Evolutionary conservation across 2,329 filamentous ascomycete species (phyloP).

Genomic region (Colletotrichum sidae): DNA sequence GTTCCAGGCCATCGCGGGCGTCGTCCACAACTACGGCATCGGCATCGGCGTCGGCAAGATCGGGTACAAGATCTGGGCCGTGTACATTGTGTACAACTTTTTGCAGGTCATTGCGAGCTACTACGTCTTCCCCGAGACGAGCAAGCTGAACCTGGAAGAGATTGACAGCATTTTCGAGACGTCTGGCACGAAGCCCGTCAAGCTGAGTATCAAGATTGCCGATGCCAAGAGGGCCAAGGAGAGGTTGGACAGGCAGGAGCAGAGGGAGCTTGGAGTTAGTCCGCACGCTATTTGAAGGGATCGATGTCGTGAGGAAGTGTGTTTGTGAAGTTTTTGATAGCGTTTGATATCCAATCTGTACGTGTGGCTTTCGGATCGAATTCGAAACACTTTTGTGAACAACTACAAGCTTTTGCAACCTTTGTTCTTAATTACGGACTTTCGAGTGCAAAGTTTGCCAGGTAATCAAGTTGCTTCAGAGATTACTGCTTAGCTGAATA

Average conservation of each 20-base stretch:
- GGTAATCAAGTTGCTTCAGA: too few species aligned
- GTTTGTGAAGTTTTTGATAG: neutral
- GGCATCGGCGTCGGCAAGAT: constrained; percentile 58
- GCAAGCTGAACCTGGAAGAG: constrained; percentile 62
- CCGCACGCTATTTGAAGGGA: neutral
- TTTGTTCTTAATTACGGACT: too few species aligned
- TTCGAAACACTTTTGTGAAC: too few species aligned
- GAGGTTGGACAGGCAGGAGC: constrained; percentile 22
- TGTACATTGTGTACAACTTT: constrained; percentile 62
- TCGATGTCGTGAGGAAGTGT: neutral
- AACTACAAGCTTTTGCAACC: too few species aligned
- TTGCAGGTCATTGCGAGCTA: constrained; percentile 59
- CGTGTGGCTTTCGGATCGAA: too few species aligned
- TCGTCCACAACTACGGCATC: constrained; percentile 59
- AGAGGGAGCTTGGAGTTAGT: constrained; percentile 3
- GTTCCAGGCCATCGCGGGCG: constrained; percentile 56
- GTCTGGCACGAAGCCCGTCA: constrained; percentile 27
- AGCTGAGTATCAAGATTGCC: constrained; percentile 37
- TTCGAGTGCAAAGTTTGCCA: too few species aligned
- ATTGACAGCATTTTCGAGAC: constrained; percentile 66
- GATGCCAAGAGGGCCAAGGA: constrained; percentile 33
- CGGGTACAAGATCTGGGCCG: constrained; percentile 62
- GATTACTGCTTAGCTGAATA: too few species aligned
- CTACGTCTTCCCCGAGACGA: constrained; percentile 65
- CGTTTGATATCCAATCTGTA: too few species aligned